A percentile compares a stretch with the other conserved stretches of the same genome.
Evolutionary conservation across 371 early-diverging fungal genomes (phyloP).

Genomic region (Nosema granulosis): DNA sequence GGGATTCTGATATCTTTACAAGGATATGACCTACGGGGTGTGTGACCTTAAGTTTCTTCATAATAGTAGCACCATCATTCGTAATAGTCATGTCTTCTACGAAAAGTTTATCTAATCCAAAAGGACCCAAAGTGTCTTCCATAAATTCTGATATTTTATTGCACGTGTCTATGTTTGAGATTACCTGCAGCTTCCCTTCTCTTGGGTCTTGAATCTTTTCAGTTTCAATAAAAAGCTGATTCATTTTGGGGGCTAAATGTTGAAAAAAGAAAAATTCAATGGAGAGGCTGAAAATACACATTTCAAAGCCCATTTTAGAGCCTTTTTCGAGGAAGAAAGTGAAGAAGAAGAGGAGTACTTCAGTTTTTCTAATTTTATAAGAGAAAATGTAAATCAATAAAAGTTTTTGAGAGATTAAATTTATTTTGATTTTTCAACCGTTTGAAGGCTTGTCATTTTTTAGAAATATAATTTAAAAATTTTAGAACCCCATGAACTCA

Average conservation of each 20-base stretch:
- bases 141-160: slow-evolving; percentile 86
- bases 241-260: slow-evolving; percentile 19
- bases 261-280: not conserved
- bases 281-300: not conserved
- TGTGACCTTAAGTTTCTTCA: slow-evolving; percentile 90
- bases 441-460: not conserved
- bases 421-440: not conserved
- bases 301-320: slow-evolving; percentile 20
- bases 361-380: slow-evolving; percentile 28
- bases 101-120: slow-evolving; percentile 98
- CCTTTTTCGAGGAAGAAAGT: not conserved
- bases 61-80: slow-evolving; percentile 99
- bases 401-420: not conserved
- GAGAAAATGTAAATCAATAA: slow-evolving; percentile 19
- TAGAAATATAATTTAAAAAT: slow-evolving; percentile 16
- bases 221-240: slow-evolving; percentile 50
- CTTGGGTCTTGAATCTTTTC: slow-evolving; percentile 94
- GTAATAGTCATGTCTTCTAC: slow-evolving; percentile 91
- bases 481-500: slow-evolving; percentile 35
- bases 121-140: slow-evolving; percentile 92
- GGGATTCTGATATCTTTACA: slow-evolving; percentile 90
- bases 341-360: slow-evolving; percentile 1
- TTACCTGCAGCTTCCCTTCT: slow-evolving; percentile 91
- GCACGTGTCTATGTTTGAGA: slow-evolving; percentile 94
- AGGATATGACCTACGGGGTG: slow-evolving; percentile 96